These are phyloP conservation scores for Xylariaceae sp. DNA, from an alignment of 2,329 filamentous ascomycete species.

Conservation along the genomic window DNA sequence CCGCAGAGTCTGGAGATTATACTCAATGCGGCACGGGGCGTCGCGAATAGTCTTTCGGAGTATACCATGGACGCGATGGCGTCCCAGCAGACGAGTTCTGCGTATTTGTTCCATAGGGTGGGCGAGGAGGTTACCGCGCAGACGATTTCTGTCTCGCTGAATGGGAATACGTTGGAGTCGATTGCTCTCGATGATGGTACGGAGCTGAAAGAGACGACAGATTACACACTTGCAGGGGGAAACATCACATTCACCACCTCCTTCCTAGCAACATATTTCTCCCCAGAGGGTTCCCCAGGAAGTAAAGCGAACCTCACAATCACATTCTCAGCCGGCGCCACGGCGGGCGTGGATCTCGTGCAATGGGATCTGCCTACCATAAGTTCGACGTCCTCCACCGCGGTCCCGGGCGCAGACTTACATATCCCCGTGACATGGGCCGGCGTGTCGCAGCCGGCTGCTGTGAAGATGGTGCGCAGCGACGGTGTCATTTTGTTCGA, in stretches of 20 bases:
- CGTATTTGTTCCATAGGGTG: constrained; percentile 50
- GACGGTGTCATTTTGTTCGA: constrained; percentile 50
- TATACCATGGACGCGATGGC: constrained; percentile 45
- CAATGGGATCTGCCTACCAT: constrained; percentile 47
- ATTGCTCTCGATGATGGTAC: constrained; percentile 35
- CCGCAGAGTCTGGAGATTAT: constrained; percentile 44
- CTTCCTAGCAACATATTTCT: constrained; percentile 44
- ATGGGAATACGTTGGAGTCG: constrained; percentile 46
- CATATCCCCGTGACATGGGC: constrained; percentile 48
- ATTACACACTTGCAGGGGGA: constrained; percentile 44
- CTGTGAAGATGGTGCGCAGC: constrained; percentile 44
- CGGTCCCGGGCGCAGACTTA: constrained; percentile 34
- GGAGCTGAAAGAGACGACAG: constrained; percentile 33
- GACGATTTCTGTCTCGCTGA: constrained; percentile 46
- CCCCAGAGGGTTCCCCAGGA: constrained; percentile 38
- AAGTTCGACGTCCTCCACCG: constrained; percentile 20
- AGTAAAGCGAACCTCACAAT: constrained; percentile 47
- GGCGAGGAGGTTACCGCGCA: constrained; percentile 40
- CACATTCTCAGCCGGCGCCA: constrained; percentile 46
- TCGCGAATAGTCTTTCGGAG: constrained; percentile 46
- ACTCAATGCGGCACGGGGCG: constrained; percentile 39
- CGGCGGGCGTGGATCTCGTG: constrained; percentile 43
- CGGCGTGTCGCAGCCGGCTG: constrained; percentile 45
- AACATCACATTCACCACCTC: constrained; percentile 43
- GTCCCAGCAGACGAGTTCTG: constrained; percentile 44